These are phyloP conservation scores for Megacollybia platyphylla DNA, from an alignment of 1,284 basidiomycete species.

Conservation along the genomic window DNA sequence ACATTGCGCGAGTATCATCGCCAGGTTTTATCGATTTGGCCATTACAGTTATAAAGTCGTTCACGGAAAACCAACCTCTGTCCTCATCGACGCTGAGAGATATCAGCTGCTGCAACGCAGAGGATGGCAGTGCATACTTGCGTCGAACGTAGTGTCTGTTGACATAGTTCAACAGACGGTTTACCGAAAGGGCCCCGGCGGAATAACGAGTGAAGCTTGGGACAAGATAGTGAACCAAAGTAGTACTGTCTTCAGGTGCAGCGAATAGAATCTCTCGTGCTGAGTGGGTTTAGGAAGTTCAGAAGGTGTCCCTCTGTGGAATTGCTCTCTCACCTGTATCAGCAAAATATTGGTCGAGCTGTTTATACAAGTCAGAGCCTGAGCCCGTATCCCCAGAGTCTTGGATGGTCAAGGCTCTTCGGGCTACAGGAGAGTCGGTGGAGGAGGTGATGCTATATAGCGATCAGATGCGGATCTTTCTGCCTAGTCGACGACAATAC, in stretches of 20 bases:
- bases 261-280: conserved; percentile 50
- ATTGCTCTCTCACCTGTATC: conserved; percentile 1
- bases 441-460: conserved; percentile 42
- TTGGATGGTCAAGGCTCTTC: conserved; percentile 7
- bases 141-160: conserved; percentile 60
- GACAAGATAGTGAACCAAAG: conserved; percentile 55
- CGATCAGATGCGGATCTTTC: conserved; percentile 6
- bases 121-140: background rate
- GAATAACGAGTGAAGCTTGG: conserved; percentile 58
- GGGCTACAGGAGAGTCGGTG: conserved; percentile 28
- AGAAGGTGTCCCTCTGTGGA: too few species aligned
- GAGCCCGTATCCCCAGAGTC: conserved; percentile 17
- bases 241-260: conserved; percentile 50
- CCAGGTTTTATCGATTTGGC: conserved; percentile 37
- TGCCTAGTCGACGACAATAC: conserved; percentile 15
- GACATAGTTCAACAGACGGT: conserved; percentile 64
- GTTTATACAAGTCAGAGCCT: conserved; percentile 58
- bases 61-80: conserved; percentile 58
- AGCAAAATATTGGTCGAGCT: conserved; percentile 34
- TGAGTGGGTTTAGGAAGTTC: too few species aligned
- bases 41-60: conserved; percentile 52
- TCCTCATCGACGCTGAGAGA: conserved; percentile 52
- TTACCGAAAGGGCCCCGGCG: conserved; percentile 49
- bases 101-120: background rate
- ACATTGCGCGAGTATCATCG: conserved; percentile 43